Conservation (phyloP, 202 grass and related monocot species). For the Setaria italica region DNA sequence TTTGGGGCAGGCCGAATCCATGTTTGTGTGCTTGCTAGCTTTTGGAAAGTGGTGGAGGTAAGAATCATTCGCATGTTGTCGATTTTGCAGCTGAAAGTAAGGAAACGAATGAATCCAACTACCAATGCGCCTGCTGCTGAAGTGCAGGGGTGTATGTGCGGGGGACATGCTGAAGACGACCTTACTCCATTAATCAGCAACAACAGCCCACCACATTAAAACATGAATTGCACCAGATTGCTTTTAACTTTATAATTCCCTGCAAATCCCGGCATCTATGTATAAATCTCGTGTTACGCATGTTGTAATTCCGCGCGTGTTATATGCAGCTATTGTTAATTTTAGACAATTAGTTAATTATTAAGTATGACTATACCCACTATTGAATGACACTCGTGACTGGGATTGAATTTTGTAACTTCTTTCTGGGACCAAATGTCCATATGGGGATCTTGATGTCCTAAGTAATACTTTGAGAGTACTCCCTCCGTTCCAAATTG, state of each 20-base stretch:
- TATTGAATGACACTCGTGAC: neutral
- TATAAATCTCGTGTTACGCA: neutral
- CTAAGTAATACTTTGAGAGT: neutral
- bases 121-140: too few relatives aligned
- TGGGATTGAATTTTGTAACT: neutral
- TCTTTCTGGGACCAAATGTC: neutral
- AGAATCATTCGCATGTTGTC: slow-evolving; percentile 34
- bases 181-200: neutral
- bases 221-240: slow-evolving; percentile 7
- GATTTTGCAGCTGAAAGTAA: slow-evolving; percentile 12
- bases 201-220: neutral
- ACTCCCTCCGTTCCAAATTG: too few relatives aligned
- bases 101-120: neutral
- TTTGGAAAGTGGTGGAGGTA: slow-evolving; percentile 30
- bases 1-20: slow-evolving; percentile 24
- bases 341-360: too few relatives aligned
- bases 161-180: slow-evolving; percentile 13
- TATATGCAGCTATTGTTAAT: neutral
- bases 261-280: neutral
- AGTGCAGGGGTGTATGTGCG: neutral
- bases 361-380: neutral
- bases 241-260: neutral
- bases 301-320: neutral
- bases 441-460: neutral
- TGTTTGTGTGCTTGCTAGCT: slow-evolving; percentile 1